Evolutionary conservation across 2,329 filamentous ascomycete species (phyloP).

Genomic region (Penicillium sp.): DNA sequence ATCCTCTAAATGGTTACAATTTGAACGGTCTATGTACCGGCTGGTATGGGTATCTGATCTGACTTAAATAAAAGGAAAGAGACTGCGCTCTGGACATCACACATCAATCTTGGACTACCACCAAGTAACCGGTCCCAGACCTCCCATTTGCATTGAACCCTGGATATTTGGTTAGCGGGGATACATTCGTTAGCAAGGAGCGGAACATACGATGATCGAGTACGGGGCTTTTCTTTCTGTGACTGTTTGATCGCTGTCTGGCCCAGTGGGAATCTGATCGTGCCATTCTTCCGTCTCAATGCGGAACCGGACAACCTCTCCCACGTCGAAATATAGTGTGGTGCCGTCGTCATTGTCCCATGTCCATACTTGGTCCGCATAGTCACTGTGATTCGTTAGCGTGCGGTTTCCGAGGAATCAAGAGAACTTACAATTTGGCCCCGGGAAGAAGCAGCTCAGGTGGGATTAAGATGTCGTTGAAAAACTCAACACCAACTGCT

Average conservation of each 20-base stretch:
- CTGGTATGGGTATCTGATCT: conserved; percentile 26
- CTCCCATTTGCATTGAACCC: conserved; percentile 50
- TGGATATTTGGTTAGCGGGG: conserved; percentile 16
- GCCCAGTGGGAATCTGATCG: conserved; percentile 75
- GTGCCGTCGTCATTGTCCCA: conserved; percentile 74
- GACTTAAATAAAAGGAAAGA: conserved; percentile 16
- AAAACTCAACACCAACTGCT: conserved; percentile 82
- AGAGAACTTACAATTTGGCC: conserved; percentile 67
- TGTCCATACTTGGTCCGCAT: conserved; percentile 76
- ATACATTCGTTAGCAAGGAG: conserved; percentile 10
- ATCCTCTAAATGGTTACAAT: conserved; percentile 11
- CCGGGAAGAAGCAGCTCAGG: conserved; percentile 71
- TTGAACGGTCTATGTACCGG: conserved; percentile 9
- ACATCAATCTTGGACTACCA: conserved; percentile 36
- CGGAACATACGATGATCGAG: conserved; percentile 42
- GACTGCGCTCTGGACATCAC: neutral
- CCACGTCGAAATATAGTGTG: conserved; percentile 81
- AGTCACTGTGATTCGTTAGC: conserved; percentile 55
- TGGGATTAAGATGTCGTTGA: conserved; percentile 85
- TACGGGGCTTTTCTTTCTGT: conserved; percentile 60
- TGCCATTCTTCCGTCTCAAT: conserved; percentile 89
- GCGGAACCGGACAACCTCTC: conserved; percentile 83
- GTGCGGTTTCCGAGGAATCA: neutral
- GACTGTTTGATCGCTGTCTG: conserved; percentile 61
- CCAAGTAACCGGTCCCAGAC: conserved; percentile 48